Base-by-base conservation (phyloP, 2,329 filamentous ascomycete genomes). In the Ascochyta fabae region DNA sequence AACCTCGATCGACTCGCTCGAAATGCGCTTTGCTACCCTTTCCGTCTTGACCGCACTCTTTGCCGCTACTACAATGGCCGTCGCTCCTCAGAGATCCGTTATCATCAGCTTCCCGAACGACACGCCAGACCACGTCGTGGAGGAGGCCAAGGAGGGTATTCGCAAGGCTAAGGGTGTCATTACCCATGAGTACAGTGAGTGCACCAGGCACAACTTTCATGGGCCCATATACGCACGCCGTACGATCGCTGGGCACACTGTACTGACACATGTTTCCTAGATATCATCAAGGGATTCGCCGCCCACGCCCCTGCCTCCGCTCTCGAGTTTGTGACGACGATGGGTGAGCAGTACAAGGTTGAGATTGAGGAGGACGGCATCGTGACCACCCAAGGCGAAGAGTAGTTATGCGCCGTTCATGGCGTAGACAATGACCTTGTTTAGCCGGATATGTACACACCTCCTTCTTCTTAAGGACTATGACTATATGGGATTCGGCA, bases 291-390 rank as follows among this genome's bases (percentile, higher is more conserved):
- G 79, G 91, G 88, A 42, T 95, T 96, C 73, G 86, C 91, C 29
- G 89, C 88, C 47, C 86, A 88, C 60, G 88, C 88, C 31, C 87
- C 91, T 1, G 84, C 85, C 54, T 86, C 86, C 66, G 83, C 87
- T 19, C 81, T 96, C 52, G 82, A 91, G 56, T 82, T 81, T 5
- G 84, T 96, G 27, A 84, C 88, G 64, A 79, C 85, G 1, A 81
- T 85, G 77, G 86, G 86, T 56, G 79, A 80, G 50, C 73, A 83
- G 56, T 88, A 87, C 75, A 79, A 84, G 47, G 86, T 87, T 1
- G 74, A 82, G 27, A 86, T 97, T 60, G 92, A 96, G 76, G 87
- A 93, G 68, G 92, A 96, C 70, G 80, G 89, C 69, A 77, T 88
- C 24, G 84, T 95, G 45, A 80, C 60, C 8, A 84, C 70, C 9